Evolutionary conservation across 306 rosid species (phyloP).

Genomic region (Malus fusca): DNA sequence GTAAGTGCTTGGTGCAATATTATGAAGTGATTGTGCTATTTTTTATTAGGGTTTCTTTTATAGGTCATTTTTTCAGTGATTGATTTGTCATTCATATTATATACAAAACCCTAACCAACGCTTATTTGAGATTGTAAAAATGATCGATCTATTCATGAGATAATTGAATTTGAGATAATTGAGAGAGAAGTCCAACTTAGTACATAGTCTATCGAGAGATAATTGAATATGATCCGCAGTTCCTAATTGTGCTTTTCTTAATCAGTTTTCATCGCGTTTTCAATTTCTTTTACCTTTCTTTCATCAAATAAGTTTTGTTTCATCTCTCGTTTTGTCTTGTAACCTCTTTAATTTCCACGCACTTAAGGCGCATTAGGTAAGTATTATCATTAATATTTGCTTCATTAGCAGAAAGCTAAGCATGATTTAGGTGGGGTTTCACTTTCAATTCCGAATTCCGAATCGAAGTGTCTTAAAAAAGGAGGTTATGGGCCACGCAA

Average conservation of each 20-base stretch:
- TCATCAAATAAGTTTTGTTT: background rate
- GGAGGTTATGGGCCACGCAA: constrained; percentile 31
- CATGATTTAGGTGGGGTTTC: constrained; percentile 42
- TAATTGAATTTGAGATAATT: no score
- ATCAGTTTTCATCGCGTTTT: background rate
- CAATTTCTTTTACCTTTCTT: background rate
- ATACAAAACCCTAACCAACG: background rate
- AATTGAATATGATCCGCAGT: no score
- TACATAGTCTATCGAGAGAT: background rate
- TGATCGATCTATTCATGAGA: no score
- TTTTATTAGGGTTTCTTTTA: constrained; percentile 24
- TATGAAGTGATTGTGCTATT: constrained; percentile 4
- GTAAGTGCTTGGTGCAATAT: constrained; percentile 24
- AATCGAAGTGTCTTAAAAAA: constrained; percentile 38
- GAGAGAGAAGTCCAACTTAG: no score
- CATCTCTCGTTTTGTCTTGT: background rate
- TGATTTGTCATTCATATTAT: background rate
- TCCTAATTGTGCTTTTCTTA: no score
- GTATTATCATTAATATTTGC: constrained; percentile 7
- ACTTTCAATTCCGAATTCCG: constrained; percentile 58
- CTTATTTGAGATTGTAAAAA: background rate
- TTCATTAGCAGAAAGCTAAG: constrained; percentile 10
- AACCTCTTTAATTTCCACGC: background rate
- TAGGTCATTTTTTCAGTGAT: background rate
- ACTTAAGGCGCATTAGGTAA: constrained; percentile 4